A percentile compares a stretch with the other conserved stretches of the same genome.
Evolutionary conservation across 164 flowering plant species (phyloP).

Genomic region (Stephania cephalantha): DNA sequence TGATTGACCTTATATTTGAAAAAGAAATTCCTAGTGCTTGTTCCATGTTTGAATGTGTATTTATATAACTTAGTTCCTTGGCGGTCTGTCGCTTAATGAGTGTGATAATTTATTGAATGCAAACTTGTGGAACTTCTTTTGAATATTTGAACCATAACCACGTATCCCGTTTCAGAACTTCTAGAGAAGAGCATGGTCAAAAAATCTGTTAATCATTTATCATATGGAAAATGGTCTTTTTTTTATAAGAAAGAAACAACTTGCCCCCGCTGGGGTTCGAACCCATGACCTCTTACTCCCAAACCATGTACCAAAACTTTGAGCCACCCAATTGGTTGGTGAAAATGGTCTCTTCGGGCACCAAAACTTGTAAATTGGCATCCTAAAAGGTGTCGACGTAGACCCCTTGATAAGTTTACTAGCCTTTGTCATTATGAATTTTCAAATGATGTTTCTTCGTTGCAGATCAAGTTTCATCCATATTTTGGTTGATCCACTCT

Average conservation of each 20-base stretch:
- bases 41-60: not conserved
- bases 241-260: no score
- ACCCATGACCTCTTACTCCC: no score
- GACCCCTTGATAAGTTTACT: not conserved
- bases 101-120: not conserved
- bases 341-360: not conserved
- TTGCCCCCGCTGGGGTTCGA: no score
- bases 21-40: not conserved
- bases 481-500: slow-evolving; percentile 68
- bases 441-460: slow-evolving; percentile 9
- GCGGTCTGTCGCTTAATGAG: not conserved
- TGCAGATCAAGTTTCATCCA: slow-evolving; percentile 68
- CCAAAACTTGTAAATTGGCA: not conserved
- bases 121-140: not conserved
- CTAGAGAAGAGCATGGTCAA: no score
- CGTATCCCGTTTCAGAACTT: no score
- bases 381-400: not conserved
- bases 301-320: no score
- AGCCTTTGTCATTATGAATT: not conserved
- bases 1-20: not conserved
- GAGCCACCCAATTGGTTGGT: no score
- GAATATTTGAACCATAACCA: not conserved
- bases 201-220: not conserved
- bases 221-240: not conserved
- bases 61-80: not conserved